Percentiles rank a stretch among this genome's conserved stretches.
Conservation (phyloP, 257 asterid genomes). For the Anisodus acutangulus region DNA sequence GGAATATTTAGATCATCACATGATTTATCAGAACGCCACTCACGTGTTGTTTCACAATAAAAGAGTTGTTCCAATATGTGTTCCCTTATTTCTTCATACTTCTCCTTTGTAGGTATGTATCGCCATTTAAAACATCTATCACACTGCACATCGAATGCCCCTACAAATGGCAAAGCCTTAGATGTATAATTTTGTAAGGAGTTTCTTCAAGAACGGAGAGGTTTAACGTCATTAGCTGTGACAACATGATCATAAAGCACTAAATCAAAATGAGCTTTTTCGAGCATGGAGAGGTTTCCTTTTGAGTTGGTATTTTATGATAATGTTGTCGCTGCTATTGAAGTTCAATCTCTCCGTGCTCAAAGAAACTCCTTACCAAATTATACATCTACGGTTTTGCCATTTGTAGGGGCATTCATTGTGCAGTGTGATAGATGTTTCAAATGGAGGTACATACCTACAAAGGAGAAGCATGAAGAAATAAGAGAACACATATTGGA, state of each 20-base stretch:
- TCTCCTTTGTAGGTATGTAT: slow-evolving; percentile 75
- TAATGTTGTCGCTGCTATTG: slow-evolving; percentile 47
- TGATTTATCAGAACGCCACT: slow-evolving; percentile 72
- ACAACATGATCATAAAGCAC: slow-evolving; percentile 66
- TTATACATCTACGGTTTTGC: slow-evolving; percentile 53
- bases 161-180: slow-evolving; percentile 62
- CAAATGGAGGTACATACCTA: slow-evolving; percentile 89
- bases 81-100: slow-evolving; percentile 83
- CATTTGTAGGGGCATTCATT: slow-evolving; percentile 72
- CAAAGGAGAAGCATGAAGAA: slow-evolving; percentile 78
- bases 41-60: slow-evolving; percentile 67
- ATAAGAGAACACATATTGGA: slow-evolving; percentile 73
- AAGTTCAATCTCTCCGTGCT: slow-evolving; percentile 36
- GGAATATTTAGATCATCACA: slow-evolving; percentile 44
- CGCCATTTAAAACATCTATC: slow-evolving; percentile 89
- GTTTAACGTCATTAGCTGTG: slow-evolving; percentile 40
- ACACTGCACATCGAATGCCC: slow-evolving; percentile 71
- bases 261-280: slow-evolving; percentile 35
- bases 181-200: slow-evolving; percentile 50
- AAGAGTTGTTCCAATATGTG: slow-evolving; percentile 69
- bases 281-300: no score
- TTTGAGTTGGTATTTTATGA: slow-evolving; percentile 67
- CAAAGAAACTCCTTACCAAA: slow-evolving; percentile 47
- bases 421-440: slow-evolving; percentile 76
- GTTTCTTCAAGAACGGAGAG: slow-evolving; percentile 40